Base-by-base conservation (phyloP, 2,329 filamentous ascomycete genomes). In the Teratosphaeria gauchensis region DNA sequence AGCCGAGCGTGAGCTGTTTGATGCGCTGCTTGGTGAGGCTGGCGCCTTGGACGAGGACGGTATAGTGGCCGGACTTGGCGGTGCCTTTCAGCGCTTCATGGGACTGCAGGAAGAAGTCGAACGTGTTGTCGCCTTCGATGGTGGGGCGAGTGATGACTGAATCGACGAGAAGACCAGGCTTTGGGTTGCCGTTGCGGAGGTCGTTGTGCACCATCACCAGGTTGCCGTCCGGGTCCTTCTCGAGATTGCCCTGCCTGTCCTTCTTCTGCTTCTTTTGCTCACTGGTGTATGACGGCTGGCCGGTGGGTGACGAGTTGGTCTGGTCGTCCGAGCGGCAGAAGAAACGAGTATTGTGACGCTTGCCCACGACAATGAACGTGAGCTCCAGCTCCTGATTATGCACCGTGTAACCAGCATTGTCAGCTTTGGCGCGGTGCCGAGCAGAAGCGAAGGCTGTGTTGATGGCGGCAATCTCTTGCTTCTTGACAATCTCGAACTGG, bases 341-440 rank as follows among this genome's bases (percentile, higher is more conserved):
- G 64, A 78, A 75, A 1, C 75, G 69, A 0, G 70, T 68, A 55
- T 73, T 64, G 58, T 78, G 76, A 0, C 73, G 66, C 56, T 77
- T 76, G 2, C 63, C 67, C 31, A 52, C 56, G 3, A 61, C 54
- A 2, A 77, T 53, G n/a, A 71, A 63, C 0, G 67, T 72, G 21
- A 73, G n/a, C 2, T 48, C 42, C 1, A 48, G 42, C 42, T 60
- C 59, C 6, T 35, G 11, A n/a, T n/a, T n/a, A n/a, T n/a, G n/a
- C n/a, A n/a, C n/a, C n/a, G n/a, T n/a, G n/a, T n/a, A n/a, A n/a
- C n/a, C n/a, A n/a, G n/a, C n/a, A n/a, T n/a, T n/a, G n/a, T n/a
- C n/a, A n/a, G n/a, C n/a, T n/a, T n/a, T n/a, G n/a, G n/a, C n/a
- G n/a, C n/a, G n/a, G n/a, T n/a, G n/a, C n/a, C n/a, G n/a, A n/a